Percentiles rank a stretch among this genome's conserved stretches.
These are phyloP conservation scores for Apiotrichum mycotoxinovorans DNA, from an alignment of 1,284 basidiomycete species.

Conservation along the genomic window DNA sequence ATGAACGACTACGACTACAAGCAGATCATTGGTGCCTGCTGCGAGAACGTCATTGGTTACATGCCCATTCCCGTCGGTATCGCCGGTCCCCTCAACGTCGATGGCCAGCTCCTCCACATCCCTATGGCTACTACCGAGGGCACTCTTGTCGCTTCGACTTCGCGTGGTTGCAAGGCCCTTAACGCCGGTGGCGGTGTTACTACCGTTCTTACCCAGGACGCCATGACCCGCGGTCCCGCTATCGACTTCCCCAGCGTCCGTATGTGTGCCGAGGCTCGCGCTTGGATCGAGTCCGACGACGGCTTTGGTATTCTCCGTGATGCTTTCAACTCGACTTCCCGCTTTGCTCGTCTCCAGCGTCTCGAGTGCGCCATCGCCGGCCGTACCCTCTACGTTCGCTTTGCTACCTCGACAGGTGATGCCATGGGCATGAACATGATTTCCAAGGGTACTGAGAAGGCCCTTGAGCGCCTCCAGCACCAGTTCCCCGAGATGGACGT, in stretches of 20 bases:
- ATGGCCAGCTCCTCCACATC: conserved; percentile 80
- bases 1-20: conserved; percentile 88
- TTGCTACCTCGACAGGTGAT: conserved; percentile 92
- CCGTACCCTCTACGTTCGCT: conserved; percentile 89
- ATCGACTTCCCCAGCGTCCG: conserved; percentile 87
- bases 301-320: conserved; percentile 73
- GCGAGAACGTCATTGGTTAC: conserved; percentile 98
- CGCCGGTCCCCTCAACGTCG: conserved; percentile 90
- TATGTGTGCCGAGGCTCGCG: conserved; percentile 76
- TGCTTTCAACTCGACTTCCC: conserved; percentile 90
- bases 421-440: conserved; percentile 99
- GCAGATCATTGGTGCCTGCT: conserved; percentile 93
- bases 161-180: conserved; percentile 95
- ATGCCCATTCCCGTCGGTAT: conserved; percentile 96
- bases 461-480: conserved; percentile 73
- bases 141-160: conserved; percentile 94
- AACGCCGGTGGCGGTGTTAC: conserved; percentile 94
- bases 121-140: conserved; percentile 99
- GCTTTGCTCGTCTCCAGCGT: conserved; percentile 77
- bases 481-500: conserved; percentile 91
- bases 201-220: conserved; percentile 89
- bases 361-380: conserved; percentile 86
- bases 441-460: conserved; percentile 91
- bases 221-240: conserved; percentile 97
- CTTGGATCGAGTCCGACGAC: conserved; percentile 82